These are phyloP conservation scores for Chrysanthemum lavandulifolium DNA, from an alignment of 129 eudicot species.

Conservation along the genomic window DNA sequence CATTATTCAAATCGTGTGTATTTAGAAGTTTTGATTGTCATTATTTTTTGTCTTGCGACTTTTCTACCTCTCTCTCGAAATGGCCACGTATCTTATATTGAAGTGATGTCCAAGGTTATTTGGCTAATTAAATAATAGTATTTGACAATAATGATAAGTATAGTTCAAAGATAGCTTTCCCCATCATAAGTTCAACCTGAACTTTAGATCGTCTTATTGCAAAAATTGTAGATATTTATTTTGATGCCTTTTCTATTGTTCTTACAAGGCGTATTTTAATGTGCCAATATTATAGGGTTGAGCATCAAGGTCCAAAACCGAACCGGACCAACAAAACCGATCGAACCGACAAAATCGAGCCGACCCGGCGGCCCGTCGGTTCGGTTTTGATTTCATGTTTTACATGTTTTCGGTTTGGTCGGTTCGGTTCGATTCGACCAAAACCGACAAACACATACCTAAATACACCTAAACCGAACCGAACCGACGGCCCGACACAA, in stretches of 20 bases:
- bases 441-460: no score
- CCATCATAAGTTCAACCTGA: constrained; percentile 14
- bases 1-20: no score
- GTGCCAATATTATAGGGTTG: not conserved
- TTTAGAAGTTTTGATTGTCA: no score
- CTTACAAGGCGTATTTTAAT: not conserved
- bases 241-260: not conserved
- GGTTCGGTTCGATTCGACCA: no score
- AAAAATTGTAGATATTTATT: not conserved
- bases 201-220: not conserved
- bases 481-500: no score
- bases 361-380: no score
- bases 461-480: no score
- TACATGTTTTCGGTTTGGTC: no score
- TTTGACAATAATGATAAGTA: not conserved
- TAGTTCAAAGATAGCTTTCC: not conserved
- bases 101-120: not conserved
- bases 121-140: not conserved
- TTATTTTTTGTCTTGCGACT: not conserved
- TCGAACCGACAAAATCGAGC: no score
- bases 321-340: no score
- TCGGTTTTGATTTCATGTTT: no score
- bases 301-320: no score
- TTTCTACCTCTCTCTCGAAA: not conserved
- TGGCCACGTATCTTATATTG: not conserved